phyloP scores from a whole-genome alignment of 306 rosid genomes.

The Trifolium subterraneum region DNA sequence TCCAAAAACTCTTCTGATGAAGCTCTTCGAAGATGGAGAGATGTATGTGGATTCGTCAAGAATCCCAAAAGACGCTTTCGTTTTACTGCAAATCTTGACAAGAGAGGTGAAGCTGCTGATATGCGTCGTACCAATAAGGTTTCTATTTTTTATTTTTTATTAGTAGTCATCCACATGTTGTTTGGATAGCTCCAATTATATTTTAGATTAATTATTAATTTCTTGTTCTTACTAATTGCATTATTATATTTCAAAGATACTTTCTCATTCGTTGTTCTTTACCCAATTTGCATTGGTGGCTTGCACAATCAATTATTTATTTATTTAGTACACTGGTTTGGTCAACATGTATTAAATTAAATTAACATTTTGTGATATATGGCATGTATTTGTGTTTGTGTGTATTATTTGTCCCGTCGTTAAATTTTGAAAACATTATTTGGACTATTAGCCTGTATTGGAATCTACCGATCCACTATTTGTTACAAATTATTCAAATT shows the following conservation, averaged over 20 bases:
- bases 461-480: background rate
- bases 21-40: slow-evolving; percentile 78
- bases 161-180: background rate
- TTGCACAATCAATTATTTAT: background rate
- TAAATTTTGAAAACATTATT: background rate
- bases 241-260: background rate
- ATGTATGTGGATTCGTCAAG: slow-evolving; percentile 65
- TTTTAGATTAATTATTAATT: background rate
- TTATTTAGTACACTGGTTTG: background rate
- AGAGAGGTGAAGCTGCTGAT: slow-evolving; percentile 73
- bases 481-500: background rate
- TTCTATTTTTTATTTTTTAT: background rate
- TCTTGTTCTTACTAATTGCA: background rate
- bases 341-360: background rate
- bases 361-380: no score
- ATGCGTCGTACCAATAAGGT: slow-evolving; percentile 89
- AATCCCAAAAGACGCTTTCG: slow-evolving; percentile 84
- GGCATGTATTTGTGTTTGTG: background rate
- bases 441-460: background rate
- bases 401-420: background rate
- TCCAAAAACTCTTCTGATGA: slow-evolving; percentile 73
- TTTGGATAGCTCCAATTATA: background rate
- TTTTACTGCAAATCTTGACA: slow-evolving; percentile 83
- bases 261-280: background rate
- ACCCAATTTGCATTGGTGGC: background rate